A percentile compares a stretch with the other conserved stretches of the same genome.
Conservation (phyloP, 495 filamentous ascomycete species). For the Tricharina praecox region DNA sequence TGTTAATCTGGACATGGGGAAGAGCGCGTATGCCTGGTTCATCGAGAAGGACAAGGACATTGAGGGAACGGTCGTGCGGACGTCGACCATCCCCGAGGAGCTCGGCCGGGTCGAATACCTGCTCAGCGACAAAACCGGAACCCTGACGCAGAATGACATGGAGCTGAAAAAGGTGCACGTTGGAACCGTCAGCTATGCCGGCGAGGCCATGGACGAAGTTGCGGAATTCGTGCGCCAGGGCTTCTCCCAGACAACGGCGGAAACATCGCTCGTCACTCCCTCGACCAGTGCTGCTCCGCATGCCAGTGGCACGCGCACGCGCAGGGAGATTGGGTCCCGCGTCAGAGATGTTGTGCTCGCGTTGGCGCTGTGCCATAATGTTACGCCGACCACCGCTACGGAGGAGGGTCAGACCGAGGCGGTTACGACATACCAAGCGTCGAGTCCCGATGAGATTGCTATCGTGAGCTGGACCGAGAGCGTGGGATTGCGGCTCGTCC, state of each 20-base stretch:
- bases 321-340: conserved; percentile 81
- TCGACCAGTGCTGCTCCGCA: conserved; percentile 44
- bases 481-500: conserved; percentile 67
- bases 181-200: conserved; percentile 92
- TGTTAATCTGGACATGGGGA: conserved; percentile 94
- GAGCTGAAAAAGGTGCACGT: conserved; percentile 97
- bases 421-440: conserved; percentile 79
- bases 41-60: conserved; percentile 87
- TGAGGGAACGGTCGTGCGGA: conserved; percentile 78
- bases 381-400: conserved; percentile 79
- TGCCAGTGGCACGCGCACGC: conserved; percentile 53
- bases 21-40: conserved; percentile 86
- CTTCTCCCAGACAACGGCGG: conserved; percentile 39
- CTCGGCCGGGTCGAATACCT: conserved; percentile 91
- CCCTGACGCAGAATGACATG: conserved; percentile 96
- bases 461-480: conserved; percentile 93
- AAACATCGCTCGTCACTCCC: conserved; percentile 47
- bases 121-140: conserved; percentile 93
- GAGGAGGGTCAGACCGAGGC: conserved; percentile 51
- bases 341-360: conserved; percentile 83
- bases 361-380: conserved; percentile 89
- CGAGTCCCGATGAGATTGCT: conserved; percentile 93
- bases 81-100: conserved; percentile 94
- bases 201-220: conserved; percentile 97
- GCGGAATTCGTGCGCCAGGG: conserved; percentile 65